Conservation (phyloP, 441 rosid species). For the Raphanus hybrid region DNA sequence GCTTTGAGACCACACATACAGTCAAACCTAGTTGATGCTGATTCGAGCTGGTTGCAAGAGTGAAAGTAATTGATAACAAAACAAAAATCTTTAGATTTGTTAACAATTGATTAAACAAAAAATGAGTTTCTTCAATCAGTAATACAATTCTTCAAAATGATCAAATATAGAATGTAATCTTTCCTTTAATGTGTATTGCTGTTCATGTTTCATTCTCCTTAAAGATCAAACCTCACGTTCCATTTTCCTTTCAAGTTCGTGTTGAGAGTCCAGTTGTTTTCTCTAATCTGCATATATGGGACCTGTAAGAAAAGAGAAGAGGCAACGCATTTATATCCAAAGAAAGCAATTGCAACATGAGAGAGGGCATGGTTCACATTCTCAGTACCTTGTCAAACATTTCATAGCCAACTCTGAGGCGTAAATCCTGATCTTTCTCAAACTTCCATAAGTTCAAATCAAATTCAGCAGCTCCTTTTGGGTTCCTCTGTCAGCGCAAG, state of each 20-base stretch:
- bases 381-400: conserved; percentile 67
- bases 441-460: conserved; percentile 76
- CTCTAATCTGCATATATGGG: conserved; percentile 87
- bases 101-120: background rate
- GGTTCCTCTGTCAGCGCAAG: conserved; percentile 58
- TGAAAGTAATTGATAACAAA: conserved; percentile 12
- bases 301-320: conserved; percentile 48
- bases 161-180: conserved; percentile 14
- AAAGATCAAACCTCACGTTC: conserved; percentile 83
- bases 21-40: conserved; percentile 29
- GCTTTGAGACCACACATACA: background rate
- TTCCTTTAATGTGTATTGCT: background rate
- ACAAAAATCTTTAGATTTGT: background rate
- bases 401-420: conserved; percentile 84
- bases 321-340: conserved; percentile 8
- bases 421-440: conserved; percentile 81
- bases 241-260: conserved; percentile 79
- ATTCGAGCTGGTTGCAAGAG: conserved; percentile 23
- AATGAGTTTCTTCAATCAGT: conserved; percentile 26
- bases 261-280: conserved; percentile 90
- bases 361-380: background rate
- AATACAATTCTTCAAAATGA: conserved; percentile 34
- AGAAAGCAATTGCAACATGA: background rate
- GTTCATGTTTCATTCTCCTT: too few species aligned
- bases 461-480: conserved; percentile 82